phyloP scores from a whole-genome alignment of 352 stramenopile species.

The Phytophthora melonis region DNA sequence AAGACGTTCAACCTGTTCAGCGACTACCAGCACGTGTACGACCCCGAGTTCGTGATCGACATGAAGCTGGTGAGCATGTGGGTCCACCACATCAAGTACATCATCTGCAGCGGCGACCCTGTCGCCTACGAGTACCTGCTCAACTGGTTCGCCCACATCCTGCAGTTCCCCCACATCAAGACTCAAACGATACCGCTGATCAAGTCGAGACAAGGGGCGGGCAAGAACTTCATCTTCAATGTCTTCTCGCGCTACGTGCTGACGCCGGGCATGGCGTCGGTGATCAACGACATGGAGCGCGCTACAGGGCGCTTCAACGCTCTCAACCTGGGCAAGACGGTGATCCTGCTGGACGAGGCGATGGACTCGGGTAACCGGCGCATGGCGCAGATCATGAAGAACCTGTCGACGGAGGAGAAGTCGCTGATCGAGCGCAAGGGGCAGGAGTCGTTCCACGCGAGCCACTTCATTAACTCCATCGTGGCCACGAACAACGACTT shows the following conservation, averaged over 20 bases:
- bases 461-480: not conserved
- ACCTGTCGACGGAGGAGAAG: not conserved
- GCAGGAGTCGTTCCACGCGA: not conserved
- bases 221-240: constrained; percentile 4
- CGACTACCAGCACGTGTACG: not conserved
- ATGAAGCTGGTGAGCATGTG: not conserved
- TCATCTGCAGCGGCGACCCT: not conserved
- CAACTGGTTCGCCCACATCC: not conserved
- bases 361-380: not conserved
- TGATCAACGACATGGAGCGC: not conserved
- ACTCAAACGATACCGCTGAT: not conserved
- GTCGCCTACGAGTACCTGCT: not conserved
- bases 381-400: not conserved
- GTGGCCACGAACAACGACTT: constrained; percentile 1
- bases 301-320: not conserved
- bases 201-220: not conserved
- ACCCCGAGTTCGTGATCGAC: not conserved
- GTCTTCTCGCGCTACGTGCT: constrained; percentile 1
- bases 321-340: not conserved
- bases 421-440: not conserved
- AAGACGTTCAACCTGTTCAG: not conserved
- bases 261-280: not conserved
- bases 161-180: not conserved
- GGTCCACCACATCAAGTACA: not conserved
- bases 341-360: not conserved